Evolutionary conservation across 179 eudicot genomes (phyloP).

Genomic region (Amaranthus tricolor): DNA sequence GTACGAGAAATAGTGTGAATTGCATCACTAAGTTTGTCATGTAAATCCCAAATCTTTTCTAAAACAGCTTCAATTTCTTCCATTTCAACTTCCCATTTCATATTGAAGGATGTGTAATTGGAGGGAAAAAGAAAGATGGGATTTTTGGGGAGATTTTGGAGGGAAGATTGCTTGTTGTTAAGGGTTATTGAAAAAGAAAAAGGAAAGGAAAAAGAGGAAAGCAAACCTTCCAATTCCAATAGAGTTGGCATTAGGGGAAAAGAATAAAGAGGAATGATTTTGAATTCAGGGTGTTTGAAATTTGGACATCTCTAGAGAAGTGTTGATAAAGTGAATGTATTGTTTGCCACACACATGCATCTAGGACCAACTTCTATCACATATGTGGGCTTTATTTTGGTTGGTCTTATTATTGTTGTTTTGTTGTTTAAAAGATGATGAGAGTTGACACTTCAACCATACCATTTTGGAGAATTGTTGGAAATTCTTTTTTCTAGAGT

Average conservation of each 20-base stretch:
- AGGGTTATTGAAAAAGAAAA: not conserved
- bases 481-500: too few relatives aligned
- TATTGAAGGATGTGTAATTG: constrained; percentile 22
- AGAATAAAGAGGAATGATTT: not conserved
- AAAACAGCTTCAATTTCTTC: constrained; percentile 71
- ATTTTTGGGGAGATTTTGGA: not conserved
- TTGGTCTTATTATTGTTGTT: not conserved
- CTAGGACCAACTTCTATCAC: not conserved
- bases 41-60: constrained; percentile 93
- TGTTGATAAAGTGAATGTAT: not conserved
- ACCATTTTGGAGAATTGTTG: too few relatives aligned
- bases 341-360: not conserved
- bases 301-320: not conserved
- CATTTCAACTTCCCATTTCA: constrained; percentile 63
- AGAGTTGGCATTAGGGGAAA: not conserved
- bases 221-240: not conserved
- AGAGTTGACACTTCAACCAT: too few relatives aligned
- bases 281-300: constrained; percentile 18
- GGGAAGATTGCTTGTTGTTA: not conserved
- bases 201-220: not conserved
- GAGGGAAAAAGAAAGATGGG: constrained; percentile 23
- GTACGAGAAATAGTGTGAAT: constrained; percentile 74
- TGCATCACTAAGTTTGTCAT: constrained; percentile 95
- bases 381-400: constrained; percentile 5
- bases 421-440: too few relatives aligned